These are phyloP conservation scores for Vickermania spadyakhi DNA, from an alignment of 208 protist genomes.

Conservation along the genomic window DNA sequence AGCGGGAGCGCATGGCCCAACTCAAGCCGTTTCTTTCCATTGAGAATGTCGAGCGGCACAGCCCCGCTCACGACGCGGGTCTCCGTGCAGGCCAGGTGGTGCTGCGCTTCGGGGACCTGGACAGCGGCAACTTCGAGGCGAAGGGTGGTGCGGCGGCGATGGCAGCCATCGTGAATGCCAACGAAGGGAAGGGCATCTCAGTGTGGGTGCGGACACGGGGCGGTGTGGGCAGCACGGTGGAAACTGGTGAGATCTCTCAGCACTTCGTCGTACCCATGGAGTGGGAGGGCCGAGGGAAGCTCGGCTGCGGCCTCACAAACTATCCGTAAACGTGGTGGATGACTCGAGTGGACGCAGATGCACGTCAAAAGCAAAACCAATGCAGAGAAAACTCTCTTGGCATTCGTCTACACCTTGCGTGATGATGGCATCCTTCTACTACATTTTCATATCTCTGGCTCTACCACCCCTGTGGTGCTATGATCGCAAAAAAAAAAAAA, in stretches of 20 bases:
- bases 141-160: slow-evolving; percentile 24
- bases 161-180: slow-evolving; percentile 15
- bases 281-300: slow-evolving; percentile 56
- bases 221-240: slow-evolving; percentile 8
- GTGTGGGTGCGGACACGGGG: slow-evolving; percentile 47
- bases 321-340: no score
- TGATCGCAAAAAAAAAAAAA: no score
- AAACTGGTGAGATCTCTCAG: slow-evolving; percentile 17
- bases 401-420: no score
- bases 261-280: slow-evolving; percentile 51
- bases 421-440: no score
- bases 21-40: slow-evolving; percentile 40
- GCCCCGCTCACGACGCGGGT: slow-evolving; percentile 49
- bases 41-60: slow-evolving; percentile 22
- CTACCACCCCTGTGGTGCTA: no score
- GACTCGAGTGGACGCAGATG: no score
- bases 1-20: slow-evolving; percentile 21
- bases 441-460: no score
- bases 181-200: slow-evolving; percentile 30
- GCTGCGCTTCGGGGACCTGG: slow-evolving; percentile 53
- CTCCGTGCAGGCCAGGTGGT: slow-evolving; percentile 32
- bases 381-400: no score
- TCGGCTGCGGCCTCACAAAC: slow-evolving; percentile 74
- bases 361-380: no score
- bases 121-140: slow-evolving; percentile 16